These are phyloP conservation scores for Nicotiana benthamiana DNA, from an alignment of 257 asterid genomes.

Conservation along the genomic window DNA sequence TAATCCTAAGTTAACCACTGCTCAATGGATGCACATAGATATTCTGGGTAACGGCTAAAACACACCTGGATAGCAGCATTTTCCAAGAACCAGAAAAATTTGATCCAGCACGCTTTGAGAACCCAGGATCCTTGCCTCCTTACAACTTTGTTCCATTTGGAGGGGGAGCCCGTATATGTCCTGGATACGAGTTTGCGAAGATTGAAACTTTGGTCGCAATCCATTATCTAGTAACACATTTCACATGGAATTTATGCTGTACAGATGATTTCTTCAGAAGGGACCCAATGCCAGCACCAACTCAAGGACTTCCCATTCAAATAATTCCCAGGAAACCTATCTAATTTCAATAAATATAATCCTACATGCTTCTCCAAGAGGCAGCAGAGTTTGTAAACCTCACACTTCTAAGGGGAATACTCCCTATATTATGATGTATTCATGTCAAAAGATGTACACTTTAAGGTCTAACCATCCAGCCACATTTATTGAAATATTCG, in stretches of 20 bases:
- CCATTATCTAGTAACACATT: slow-evolving; percentile 44
- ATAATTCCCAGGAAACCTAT: slow-evolving; percentile 22
- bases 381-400: neutral
- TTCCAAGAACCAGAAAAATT: slow-evolving; percentile 53
- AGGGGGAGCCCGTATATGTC: slow-evolving; percentile 68
- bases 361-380: neutral
- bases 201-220: slow-evolving; percentile 47
- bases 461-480: neutral
- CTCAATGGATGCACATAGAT: slow-evolving; percentile 23
- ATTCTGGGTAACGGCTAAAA: slow-evolving; percentile 54
- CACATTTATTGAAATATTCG: neutral
- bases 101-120: slow-evolving; percentile 47
- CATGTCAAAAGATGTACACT: neutral
- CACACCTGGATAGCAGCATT: slow-evolving; percentile 51
- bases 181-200: slow-evolving; percentile 70
- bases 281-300: slow-evolving; percentile 61
- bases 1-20: neutral
- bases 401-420: neutral
- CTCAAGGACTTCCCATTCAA: slow-evolving; percentile 52
- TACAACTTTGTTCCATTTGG: slow-evolving; percentile 61
- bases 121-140: slow-evolving; percentile 44
- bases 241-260: slow-evolving; percentile 54
- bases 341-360: neutral
- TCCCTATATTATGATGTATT: neutral
- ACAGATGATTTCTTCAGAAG: slow-evolving; percentile 29